These are phyloP conservation scores for Zopfia rhizophila DNA, from an alignment of 2,329 filamentous ascomycete species.

Conservation along the genomic window DNA sequence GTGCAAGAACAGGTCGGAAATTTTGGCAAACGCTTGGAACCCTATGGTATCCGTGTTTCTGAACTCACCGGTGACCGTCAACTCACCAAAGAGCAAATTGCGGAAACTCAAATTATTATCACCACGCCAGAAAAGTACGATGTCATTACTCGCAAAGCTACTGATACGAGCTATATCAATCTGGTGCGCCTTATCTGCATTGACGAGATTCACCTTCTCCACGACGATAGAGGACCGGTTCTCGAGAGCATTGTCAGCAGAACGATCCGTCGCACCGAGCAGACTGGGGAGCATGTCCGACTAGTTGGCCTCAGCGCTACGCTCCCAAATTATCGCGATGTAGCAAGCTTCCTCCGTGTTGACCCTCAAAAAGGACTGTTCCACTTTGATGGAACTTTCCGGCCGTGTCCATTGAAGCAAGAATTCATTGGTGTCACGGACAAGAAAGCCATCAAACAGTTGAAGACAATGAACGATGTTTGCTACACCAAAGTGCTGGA, in stretches of 20 bases:
- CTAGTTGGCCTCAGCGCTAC: constrained; percentile 94
- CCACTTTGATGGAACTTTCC: constrained; percentile 94
- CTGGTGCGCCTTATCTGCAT: constrained; percentile 97
- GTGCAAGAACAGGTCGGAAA: constrained; percentile 99
- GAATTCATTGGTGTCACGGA: constrained; percentile 98
- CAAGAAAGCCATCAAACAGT: constrained; percentile 97
- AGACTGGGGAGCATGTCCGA: constrained; percentile 91
- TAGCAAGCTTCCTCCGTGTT: constrained; percentile 92
- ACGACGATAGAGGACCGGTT: constrained; percentile 96
- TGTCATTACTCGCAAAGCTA: constrained; percentile 97
- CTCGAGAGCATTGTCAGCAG: constrained; percentile 96
- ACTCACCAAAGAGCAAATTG: constrained; percentile 97
- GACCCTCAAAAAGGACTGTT: constrained; percentile 87
- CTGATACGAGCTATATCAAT: constrained; percentile 95
- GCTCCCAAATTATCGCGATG: constrained; percentile 94
- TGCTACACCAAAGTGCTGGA: constrained; percentile 98
- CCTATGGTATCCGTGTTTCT: constrained; percentile 91
- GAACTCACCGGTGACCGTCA: constrained; percentile 97
- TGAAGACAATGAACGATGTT: constrained; percentile 99
- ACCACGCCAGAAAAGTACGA: constrained; percentile 99
- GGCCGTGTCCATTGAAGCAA: constrained; percentile 93
- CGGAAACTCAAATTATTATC: constrained; percentile 97
- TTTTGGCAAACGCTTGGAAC: constrained; percentile 88
- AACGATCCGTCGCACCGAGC: constrained; percentile 91
- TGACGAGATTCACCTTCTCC: constrained; percentile 96